Conservation (phyloP, 345 rosid species). For the Eucalyptus rudis region DNA sequence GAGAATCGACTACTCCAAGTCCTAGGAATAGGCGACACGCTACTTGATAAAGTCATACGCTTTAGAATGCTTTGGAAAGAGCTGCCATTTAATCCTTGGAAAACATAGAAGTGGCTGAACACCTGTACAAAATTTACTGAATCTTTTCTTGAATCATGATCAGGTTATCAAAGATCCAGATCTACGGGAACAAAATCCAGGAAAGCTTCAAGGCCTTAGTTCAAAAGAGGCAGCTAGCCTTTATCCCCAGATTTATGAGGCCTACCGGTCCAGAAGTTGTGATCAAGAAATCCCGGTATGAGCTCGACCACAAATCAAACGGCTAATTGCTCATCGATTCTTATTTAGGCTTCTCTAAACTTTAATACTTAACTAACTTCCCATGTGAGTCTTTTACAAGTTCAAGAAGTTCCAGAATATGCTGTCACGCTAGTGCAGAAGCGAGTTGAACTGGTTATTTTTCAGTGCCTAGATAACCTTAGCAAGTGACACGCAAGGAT, state of each 20-base stretch:
- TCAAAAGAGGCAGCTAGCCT: not conserved
- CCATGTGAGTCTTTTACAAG: not conserved
- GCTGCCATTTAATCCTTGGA: not conserved
- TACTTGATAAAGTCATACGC: not conserved
- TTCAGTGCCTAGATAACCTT: not conserved
- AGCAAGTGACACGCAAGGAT: not conserved
- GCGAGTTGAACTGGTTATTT: not conserved
- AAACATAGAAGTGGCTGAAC: not conserved
- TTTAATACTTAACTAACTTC: not conserved
- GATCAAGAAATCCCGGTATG: not conserved
- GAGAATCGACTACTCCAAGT: not conserved
- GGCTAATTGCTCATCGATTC: not conserved
- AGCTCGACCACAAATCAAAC: not conserved
- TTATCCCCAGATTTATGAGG: not conserved
- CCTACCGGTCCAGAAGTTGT: not conserved
- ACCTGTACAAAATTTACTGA: not conserved
- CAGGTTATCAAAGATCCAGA: constrained; percentile 2
- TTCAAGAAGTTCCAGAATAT: not conserved
- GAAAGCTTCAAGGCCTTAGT: constrained; percentile 4
- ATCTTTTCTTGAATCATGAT: not conserved
- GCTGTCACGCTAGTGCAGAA: not conserved
- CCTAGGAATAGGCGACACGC: not conserved
- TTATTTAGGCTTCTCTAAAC: not conserved
- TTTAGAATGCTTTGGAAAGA: not conserved
- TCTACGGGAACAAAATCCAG: constrained; percentile 3